These are phyloP conservation scores for Dactylis glomerata DNA, from an alignment of 176 grass and related monocot genomes.

Conservation along the genomic window DNA sequence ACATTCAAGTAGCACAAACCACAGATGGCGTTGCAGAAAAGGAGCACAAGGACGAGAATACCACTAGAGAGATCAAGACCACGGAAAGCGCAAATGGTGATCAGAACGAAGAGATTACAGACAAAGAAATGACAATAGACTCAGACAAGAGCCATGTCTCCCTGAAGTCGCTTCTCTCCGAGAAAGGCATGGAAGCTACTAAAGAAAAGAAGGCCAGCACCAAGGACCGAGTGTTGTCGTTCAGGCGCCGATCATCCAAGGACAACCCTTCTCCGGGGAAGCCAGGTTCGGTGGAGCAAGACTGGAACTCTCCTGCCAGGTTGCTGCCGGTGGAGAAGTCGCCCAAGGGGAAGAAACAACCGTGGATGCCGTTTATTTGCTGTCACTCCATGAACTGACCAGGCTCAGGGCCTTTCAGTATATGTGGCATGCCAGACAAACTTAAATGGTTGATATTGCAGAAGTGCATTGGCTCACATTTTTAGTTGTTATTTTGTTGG, in stretches of 20 bases:
- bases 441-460: not conserved
- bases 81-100: not conserved
- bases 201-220: constrained; percentile 39
- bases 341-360: constrained; percentile 44
- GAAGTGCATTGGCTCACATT: not conserved
- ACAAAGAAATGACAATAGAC: constrained; percentile 38
- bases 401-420: not conserved
- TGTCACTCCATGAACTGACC: constrained; percentile 47
- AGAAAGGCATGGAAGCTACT: constrained; percentile 41
- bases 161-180: constrained; percentile 45
- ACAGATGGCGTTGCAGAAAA: not conserved
- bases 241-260: constrained; percentile 17
- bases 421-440: not conserved
- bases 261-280: constrained; percentile 9
- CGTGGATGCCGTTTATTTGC: constrained; percentile 67
- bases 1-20: not conserved
- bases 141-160: constrained; percentile 50
- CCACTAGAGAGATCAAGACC: constrained; percentile 16
- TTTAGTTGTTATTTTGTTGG: not conserved
- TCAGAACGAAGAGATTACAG: constrained; percentile 32
- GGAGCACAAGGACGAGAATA: not conserved
- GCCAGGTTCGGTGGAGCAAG: constrained; percentile 38
- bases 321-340: constrained; percentile 47
- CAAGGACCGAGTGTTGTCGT: constrained; percentile 34
- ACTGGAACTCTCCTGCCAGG: constrained; percentile 69